phyloP scores from a whole-genome alignment of 1,139 yeast genomes.

The Trichomonascaceae sp. region DNA sequence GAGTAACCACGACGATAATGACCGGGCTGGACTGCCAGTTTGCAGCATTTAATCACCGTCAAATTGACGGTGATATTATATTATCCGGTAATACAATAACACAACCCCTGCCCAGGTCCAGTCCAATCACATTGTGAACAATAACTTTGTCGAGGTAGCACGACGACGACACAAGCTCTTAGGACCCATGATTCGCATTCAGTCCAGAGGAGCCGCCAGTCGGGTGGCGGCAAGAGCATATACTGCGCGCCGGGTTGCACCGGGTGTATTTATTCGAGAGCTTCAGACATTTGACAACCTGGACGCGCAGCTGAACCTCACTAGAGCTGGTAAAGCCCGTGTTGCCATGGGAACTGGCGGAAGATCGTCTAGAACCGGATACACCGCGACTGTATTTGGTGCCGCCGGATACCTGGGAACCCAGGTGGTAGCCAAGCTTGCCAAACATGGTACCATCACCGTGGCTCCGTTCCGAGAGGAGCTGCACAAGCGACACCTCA shows the following conservation, averaged over 20 bases:
- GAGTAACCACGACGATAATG: not conserved
- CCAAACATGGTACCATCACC: slow-evolving; percentile 68
- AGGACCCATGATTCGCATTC: too few relatives aligned
- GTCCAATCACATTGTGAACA: not conserved
- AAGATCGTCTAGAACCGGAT: slow-evolving; percentile 75
- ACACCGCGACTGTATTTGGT: slow-evolving; percentile 82
- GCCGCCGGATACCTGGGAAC: slow-evolving; percentile 74
- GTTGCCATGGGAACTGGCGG: slow-evolving; percentile 67
- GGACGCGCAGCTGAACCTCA: slow-evolving; percentile 56
- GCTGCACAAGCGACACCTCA: slow-evolving; percentile 63
- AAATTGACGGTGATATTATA: too few relatives aligned
- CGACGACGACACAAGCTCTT: too few relatives aligned
- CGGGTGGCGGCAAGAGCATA: too few relatives aligned
- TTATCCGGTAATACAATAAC: too few relatives aligned
- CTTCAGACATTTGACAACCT: slow-evolving; percentile 27
- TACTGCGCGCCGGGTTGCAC: too few relatives aligned
- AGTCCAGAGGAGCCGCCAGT: too few relatives aligned
- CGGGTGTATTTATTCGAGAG: slow-evolving; percentile 1
- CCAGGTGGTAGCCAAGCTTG: slow-evolving; percentile 56
- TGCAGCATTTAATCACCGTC: too few relatives aligned
- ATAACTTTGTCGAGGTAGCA: not conserved
- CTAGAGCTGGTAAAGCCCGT: slow-evolving; percentile 63
- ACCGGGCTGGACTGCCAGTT: not conserved
- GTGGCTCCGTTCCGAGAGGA: slow-evolving; percentile 75
- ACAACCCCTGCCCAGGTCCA: too few relatives aligned